Evolutionary conservation across 306 rosid genomes (phyloP), one percentile per base, ranked within the genome.

Genomic region (Arachis stenosperma): DNA sequence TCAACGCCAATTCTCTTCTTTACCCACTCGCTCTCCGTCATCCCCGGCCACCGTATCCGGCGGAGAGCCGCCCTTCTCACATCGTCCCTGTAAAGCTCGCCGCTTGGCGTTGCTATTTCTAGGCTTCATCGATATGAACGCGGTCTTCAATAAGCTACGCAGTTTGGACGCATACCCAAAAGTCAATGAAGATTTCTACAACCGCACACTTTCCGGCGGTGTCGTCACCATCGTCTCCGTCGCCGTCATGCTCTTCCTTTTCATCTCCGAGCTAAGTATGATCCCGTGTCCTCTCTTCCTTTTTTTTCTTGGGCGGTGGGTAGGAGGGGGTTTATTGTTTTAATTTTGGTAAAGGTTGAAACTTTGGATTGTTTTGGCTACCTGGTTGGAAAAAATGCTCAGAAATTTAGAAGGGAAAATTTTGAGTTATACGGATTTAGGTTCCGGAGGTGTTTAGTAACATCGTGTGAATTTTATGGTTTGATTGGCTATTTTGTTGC

Each of bases 161-260:
- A 87, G 86, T 81, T 85, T 93, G 81, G 98, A 93, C 12, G 98
- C 96, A 2, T 90, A 90, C 84, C 98, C 98, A 14, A 93, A 93
- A 88, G 82, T 93, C 82, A 93, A 93, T 72, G 98, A 93, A 57
- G 98, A 93, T 83, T 93, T 88, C 75, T 88, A 82, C 74, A 87
- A 67, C 69, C 98, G 98, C 7, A 88, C 97, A 6, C 88, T 93
- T 67, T 84, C 98, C 68, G 98, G 98, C 7, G 98, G 98, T 13
- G 14, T 93, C n/a, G 82, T 93, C 79, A 93, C 98, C 63, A 51
- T 93, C 59, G 82, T 86, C 9, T 87, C 98, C 67, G 87, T 88
- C 71, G 40, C 86, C 37, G 74, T 88, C 70, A 88, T 90, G 86
- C 85, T 92, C 65, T 86, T 90, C 69, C 90, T 92, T 13, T 88